These are phyloP conservation scores for Escallonia rubra DNA, from an alignment of 129 eudicot genomes.

Conservation along the genomic window DNA sequence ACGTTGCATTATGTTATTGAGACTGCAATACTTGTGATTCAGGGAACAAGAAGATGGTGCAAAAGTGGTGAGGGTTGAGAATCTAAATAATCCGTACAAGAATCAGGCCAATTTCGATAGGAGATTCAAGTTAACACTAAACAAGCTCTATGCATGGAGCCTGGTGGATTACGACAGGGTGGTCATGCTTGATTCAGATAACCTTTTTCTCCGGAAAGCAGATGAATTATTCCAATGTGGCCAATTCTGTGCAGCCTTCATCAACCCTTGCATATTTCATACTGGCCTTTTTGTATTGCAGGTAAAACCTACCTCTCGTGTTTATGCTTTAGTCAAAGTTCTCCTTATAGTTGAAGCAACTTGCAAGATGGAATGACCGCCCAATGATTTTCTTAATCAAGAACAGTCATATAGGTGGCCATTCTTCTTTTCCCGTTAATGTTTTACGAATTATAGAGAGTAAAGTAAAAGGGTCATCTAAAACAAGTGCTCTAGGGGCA, in stretches of 20 bases:
- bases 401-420: too few species aligned
- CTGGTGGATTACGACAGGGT: conserved; percentile 72
- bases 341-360: too few species aligned
- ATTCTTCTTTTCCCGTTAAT: too few species aligned
- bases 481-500: too few species aligned
- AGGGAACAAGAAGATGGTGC: conserved; percentile 89
- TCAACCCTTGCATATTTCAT: conserved; percentile 93
- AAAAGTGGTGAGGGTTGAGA: conserved; percentile 70
- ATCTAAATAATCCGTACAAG: conserved; percentile 66
- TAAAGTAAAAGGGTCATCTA: too few species aligned
- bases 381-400: too few species aligned
- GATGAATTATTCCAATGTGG: conserved; percentile 95
- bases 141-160: conserved; percentile 86
- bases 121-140: conserved; percentile 66
- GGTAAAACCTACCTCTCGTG: conserved; percentile 24
- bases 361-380: too few species aligned
- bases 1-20: background rate
- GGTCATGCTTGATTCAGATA: conserved; percentile 95
- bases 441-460: too few species aligned
- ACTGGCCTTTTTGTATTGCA: conserved; percentile 88
- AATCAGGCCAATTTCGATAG: conserved; percentile 21
- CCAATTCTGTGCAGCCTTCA: conserved; percentile 89
- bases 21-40: background rate
- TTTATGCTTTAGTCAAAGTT: too few species aligned
- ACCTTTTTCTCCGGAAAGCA: conserved; percentile 72